phyloP scores from a whole-genome alignment of 148 eudicot genomes.

The Vaccinium myrtillus region DNA sequence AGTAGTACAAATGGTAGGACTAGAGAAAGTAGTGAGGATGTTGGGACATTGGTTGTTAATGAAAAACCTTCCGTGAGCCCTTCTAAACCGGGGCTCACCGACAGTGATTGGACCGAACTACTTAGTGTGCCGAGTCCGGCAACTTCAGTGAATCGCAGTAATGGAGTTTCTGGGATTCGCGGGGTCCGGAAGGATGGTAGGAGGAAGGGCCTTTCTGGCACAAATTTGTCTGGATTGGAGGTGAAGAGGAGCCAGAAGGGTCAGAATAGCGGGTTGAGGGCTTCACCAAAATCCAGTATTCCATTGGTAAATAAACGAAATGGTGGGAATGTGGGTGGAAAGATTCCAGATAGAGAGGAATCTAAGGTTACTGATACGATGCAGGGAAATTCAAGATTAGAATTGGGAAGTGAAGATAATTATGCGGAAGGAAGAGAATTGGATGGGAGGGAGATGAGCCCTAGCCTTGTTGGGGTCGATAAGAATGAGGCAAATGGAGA shows the following conservation, averaged over 20 bases:
- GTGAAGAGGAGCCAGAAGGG: conserved; percentile 36
- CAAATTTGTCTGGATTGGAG: conserved; percentile 37
- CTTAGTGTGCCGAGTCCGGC: conserved; percentile 56
- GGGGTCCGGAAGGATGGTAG: conserved; percentile 39
- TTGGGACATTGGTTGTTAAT: conserved; percentile 13
- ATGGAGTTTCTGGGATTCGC: conserved; percentile 32
- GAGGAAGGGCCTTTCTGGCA: conserved; percentile 35
- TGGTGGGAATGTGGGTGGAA: conserved; percentile 26
- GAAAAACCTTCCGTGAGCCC: conserved; percentile 26
- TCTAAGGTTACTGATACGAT: conserved; percentile 19
- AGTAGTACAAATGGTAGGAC: not conserved
- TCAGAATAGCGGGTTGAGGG: conserved; percentile 27
- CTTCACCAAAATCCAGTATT: conserved; percentile 22
- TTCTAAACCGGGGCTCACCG: conserved; percentile 44
- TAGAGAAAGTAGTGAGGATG: conserved; percentile 31
- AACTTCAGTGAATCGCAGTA: conserved; percentile 22
- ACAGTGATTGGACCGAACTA: conserved; percentile 92
- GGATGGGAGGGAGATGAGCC: conserved; percentile 20
- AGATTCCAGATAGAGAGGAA: conserved; percentile 28
- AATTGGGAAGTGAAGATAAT: conserved; percentile 29
- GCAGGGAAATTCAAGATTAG: conserved; percentile 31
- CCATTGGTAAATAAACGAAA: conserved; percentile 27
- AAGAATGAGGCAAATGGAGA: conserved; percentile 21
- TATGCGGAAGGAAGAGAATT: conserved; percentile 30
- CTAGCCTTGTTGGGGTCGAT: conserved; percentile 18